A percentile compares a stretch with the other conserved stretches of the same genome.
Evolutionary conservation across 331 rosid species (phyloP).

Genomic region (Prunus yedoensis): DNA sequence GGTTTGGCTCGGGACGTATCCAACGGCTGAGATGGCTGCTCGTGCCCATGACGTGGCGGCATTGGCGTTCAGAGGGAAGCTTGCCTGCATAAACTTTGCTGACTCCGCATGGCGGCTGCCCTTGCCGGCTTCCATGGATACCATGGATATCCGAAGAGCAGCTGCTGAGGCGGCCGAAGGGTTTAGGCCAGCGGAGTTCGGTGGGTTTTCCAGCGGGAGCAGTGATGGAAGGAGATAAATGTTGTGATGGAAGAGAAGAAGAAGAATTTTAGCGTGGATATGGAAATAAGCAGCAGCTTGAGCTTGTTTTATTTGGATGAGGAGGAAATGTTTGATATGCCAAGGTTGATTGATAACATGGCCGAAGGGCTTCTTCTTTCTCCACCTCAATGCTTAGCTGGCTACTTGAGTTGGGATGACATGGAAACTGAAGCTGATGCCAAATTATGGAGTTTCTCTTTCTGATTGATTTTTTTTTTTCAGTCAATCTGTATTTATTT

Average conservation of each 20-base stretch:
- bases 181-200: conserved; percentile 19
- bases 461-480: not conserved
- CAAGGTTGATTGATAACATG: conserved; percentile 41
- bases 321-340: conserved; percentile 37
- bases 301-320: conserved; percentile 24
- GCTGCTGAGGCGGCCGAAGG: conserved; percentile 61
- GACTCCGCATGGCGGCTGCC: conserved; percentile 61
- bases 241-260: not conserved
- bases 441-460: conserved; percentile 37
- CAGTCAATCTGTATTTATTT: not conserved
- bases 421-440: conserved; percentile 24
- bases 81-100: conserved; percentile 70
- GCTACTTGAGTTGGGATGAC: conserved; percentile 23
- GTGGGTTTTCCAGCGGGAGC: conserved; percentile 2
- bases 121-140: conserved; percentile 38
- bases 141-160: conserved; percentile 50
- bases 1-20: conserved; percentile 84
- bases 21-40: conserved; percentile 78
- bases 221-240: not conserved
- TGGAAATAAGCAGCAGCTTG: not conserved
- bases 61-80: conserved; percentile 46
- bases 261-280: not conserved
- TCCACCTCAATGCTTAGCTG: conserved; percentile 33
- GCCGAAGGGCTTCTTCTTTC: conserved; percentile 65
- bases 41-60: conserved; percentile 90